Evolutionary conservation across 2,329 filamentous ascomycete genomes (phyloP).

Genomic region (Thielaviopsis punctulata): DNA sequence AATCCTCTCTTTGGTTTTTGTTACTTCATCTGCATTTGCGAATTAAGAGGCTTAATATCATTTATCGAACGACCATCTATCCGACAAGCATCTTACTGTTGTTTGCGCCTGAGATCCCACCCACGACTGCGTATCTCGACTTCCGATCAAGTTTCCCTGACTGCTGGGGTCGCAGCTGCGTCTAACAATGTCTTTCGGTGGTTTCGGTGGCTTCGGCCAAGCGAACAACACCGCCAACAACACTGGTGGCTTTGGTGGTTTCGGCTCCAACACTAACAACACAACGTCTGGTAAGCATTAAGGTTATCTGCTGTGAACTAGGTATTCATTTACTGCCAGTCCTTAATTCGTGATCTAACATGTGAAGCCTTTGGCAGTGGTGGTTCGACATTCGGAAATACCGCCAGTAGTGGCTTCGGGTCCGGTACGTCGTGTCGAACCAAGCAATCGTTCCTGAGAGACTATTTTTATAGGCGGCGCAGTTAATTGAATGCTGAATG

Average conservation of each 20-base stretch:
- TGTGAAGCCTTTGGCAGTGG: slow-evolving; percentile 15
- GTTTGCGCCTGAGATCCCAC: neutral
- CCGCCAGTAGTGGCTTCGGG: slow-evolving; percentile 18
- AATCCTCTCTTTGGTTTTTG: neutral
- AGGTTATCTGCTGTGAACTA: neutral
- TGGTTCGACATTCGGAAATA: slow-evolving; percentile 29
- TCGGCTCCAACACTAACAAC: slow-evolving; percentile 20
- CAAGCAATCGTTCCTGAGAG: slow-evolving; percentile 16
- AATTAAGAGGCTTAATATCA: neutral
- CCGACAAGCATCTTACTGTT: neutral
- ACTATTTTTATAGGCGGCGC: neutral
- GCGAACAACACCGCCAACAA: slow-evolving; percentile 35
- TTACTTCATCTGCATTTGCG: neutral
- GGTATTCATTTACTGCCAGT: slow-evolving; percentile 26
- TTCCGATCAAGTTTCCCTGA: neutral
- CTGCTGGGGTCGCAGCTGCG: neutral
- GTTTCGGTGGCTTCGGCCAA: slow-evolving; percentile 28
- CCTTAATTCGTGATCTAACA: neutral
- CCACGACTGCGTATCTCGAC: neutral
- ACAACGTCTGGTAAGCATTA: slow-evolving; percentile 14
- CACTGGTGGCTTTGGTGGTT: slow-evolving; percentile 29
- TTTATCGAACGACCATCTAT: neutral
- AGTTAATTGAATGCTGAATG: neutral
- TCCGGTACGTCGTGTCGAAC: slow-evolving; percentile 21
- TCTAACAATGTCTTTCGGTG: slow-evolving; percentile 18